Evolutionary conservation across 2,329 filamentous ascomycete genomes (phyloP).

Genomic region (Atkinsonella texensis): DNA sequence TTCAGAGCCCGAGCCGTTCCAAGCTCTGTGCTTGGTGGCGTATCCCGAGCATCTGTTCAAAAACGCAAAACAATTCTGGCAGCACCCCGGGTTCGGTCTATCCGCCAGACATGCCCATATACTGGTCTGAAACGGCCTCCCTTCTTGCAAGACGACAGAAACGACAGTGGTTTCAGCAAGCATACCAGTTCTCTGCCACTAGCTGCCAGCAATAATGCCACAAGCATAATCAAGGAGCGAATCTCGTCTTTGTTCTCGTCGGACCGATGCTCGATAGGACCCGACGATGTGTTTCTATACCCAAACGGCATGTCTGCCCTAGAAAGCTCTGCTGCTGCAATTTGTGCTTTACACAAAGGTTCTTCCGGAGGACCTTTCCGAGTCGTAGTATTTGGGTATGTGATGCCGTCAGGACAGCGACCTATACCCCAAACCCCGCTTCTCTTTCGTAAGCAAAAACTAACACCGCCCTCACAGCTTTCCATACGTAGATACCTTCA

Average conservation of each 20-base stretch:
- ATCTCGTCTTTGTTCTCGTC: conserved; percentile 13
- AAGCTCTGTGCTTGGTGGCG: conserved; percentile 10
- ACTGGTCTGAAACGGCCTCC: conserved; percentile 14
- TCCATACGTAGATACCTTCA: conserved; percentile 19
- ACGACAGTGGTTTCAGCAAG: neutral
- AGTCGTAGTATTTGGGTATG: conserved; percentile 18
- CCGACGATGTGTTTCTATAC: conserved; percentile 34
- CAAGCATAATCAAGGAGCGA: conserved; percentile 6
- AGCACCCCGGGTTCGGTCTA: conserved; percentile 17
- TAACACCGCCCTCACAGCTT: conserved; percentile 11
- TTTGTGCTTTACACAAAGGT: conserved; percentile 3
- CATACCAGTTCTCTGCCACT: neutral
- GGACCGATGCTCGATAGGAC: conserved; percentile 1
- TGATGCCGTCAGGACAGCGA: neutral
- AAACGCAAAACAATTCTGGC: conserved; percentile 19
- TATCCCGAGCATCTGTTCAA: conserved; percentile 8
- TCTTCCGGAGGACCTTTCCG: conserved; percentile 1
- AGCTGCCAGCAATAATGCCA: conserved; percentile 7
- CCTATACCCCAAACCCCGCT: neutral
- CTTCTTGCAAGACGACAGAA: conserved; percentile 6
- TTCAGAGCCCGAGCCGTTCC: neutral
- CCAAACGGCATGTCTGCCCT: conserved; percentile 42
- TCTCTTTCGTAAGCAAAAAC: neutral
- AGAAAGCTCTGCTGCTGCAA: conserved; percentile 11
- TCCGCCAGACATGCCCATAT: conserved; percentile 17